Conservation (phyloP, 768 basidiomycete genomes). For the Suillus luteus region DNA sequence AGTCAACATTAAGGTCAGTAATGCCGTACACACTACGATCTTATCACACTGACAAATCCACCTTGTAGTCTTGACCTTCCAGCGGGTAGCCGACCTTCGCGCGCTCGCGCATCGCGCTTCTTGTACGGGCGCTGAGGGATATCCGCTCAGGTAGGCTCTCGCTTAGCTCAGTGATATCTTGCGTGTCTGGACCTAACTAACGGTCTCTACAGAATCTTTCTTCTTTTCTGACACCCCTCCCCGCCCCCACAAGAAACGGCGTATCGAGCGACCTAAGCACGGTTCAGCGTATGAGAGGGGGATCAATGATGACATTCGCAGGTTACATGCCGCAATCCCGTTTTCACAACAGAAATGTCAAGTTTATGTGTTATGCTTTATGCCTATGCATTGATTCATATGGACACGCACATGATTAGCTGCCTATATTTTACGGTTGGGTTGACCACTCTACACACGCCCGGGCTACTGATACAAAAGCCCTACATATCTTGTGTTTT, state of each 20-base stretch:
- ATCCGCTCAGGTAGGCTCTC: slow-evolving; percentile 51
- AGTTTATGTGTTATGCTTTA: slow-evolving; percentile 6
- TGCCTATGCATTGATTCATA: slow-evolving; percentile 4
- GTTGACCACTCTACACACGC: not conserved
- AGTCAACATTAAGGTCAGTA: slow-evolving; percentile 32
- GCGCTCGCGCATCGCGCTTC: slow-evolving; percentile 75
- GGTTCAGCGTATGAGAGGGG: slow-evolving; percentile 67
- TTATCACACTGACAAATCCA: slow-evolving; percentile 19
- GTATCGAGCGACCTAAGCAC: slow-evolving; percentile 74
- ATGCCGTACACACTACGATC: slow-evolving; percentile 24
- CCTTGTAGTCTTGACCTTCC: slow-evolving; percentile 36
- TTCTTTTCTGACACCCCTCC: slow-evolving; percentile 54
- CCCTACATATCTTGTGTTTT: not conserved
- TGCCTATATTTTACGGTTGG: slow-evolving; percentile 6
- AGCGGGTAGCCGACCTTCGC: slow-evolving; percentile 49
- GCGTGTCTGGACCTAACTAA: not conserved
- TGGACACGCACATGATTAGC: not conserved
- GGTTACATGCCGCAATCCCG: slow-evolving; percentile 11
- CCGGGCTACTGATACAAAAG: not conserved
- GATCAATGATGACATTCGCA: slow-evolving; percentile 24
- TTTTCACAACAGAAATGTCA: slow-evolving; percentile 2
- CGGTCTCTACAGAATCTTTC: slow-evolving; percentile 21
- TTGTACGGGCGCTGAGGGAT: slow-evolving; percentile 58
- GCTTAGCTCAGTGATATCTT: not conserved
- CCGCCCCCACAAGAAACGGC: slow-evolving; percentile 71